Evolutionary conservation across 805 yeast species (phyloP), one percentile per base, ranked within the genome.

Genomic region (Ogataea corticis): DNA sequence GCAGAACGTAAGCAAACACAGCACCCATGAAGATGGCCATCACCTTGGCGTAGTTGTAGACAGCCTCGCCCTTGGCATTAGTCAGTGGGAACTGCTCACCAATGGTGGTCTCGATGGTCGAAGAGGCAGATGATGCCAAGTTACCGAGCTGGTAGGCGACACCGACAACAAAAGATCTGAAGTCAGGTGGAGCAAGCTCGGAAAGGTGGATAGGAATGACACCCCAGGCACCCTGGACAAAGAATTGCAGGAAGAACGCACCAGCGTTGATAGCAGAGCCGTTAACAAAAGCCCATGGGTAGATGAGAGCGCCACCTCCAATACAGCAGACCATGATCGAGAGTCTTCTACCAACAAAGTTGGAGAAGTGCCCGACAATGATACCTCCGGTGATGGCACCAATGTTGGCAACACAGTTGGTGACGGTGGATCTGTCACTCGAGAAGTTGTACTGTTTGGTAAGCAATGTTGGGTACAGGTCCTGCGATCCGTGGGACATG

Each of bases 161-260:
- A 59, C 88, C 88, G 34, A 78, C 75, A 42, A 80, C 77, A 48
- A 83, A 79, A 7, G 87, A 72, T 63, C 83, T 72, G 66, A 76
- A 80, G 48, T 77, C 79, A 16, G 83, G 82, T 46, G 83, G 83
- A 33, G 84, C 72, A 50, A 83, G 69, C 62, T 80, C 86, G 3
- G 80, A 70, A 43, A 82, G 66, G 62, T 81, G 84, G 46, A 80
- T 71, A 43, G 87, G 87, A 43, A 77, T 70, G 33, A 80, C 81
- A 55, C 87, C 87, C 83, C 85, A 82, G 21, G 82, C 80, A 56
- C 87, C 87, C 65, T 80, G 85, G 42, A 82, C 85, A 48, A 75
- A 77, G 58, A 77, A 77, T 58, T 81, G 86, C 48, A 81, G 63
- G 66, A 78, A 80, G 61, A 81, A 80, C 1, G 68, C 85, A 50